Evolutionary conservation across 768 basidiomycete genomes (phyloP).

Genomic region (Xerocomellus amylosporus): DNA sequence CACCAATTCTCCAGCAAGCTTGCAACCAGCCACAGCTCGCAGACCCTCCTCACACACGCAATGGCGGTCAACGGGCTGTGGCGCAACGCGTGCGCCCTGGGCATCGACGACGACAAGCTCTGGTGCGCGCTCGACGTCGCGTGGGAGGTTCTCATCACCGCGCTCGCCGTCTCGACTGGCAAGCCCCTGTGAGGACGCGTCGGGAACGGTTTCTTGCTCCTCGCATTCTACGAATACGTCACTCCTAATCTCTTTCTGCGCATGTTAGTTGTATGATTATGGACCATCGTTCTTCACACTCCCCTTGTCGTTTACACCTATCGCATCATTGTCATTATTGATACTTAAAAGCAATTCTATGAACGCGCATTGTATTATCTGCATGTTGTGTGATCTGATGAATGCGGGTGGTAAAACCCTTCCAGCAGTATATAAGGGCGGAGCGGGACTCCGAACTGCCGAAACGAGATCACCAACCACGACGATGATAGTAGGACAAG

Average conservation of each 20-base stretch:
- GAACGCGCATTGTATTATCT: constrained; percentile 5
- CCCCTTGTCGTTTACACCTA: not conserved
- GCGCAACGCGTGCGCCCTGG: constrained; percentile 49
- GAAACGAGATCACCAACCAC: too few relatives aligned
- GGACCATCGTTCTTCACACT: not conserved
- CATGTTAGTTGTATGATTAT: constrained; percentile 27
- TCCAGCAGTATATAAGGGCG: too few relatives aligned
- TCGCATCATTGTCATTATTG: constrained; percentile 19
- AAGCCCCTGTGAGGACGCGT: constrained; percentile 12
- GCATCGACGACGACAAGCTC: constrained; percentile 46
- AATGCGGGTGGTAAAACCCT: not conserved
- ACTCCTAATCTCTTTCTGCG: constrained; percentile 1
- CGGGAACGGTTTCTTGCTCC: not conserved
- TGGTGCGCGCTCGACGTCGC: constrained; percentile 49
- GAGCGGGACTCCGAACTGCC: too few relatives aligned
- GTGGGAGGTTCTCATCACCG: constrained; percentile 46
- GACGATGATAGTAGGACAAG: not conserved
- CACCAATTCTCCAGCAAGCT: constrained; percentile 16
- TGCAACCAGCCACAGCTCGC: constrained; percentile 12
- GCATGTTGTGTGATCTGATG: not conserved
- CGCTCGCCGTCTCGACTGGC: constrained; percentile 36
- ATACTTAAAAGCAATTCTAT: constrained; percentile 23
- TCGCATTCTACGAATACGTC: constrained; percentile 1
- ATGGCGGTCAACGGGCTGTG: constrained; percentile 45
- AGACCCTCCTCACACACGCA: constrained; percentile 36